These are phyloP conservation scores for Typha latifolia DNA, from an alignment of 176 grass and related monocot species.

Conservation along the genomic window DNA sequence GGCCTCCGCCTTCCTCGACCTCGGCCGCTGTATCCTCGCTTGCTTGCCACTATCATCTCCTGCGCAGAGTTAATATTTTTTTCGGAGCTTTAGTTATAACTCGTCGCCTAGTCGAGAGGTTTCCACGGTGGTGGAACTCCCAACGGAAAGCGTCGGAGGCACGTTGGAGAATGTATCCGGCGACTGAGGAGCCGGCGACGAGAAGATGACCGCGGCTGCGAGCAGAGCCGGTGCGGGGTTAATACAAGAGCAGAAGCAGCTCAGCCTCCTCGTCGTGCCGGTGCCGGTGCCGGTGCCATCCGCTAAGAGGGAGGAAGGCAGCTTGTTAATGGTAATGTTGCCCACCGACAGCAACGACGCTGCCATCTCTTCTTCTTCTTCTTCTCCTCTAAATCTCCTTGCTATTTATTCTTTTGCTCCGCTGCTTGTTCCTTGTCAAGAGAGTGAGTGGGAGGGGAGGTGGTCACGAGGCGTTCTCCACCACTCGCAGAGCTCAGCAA, in stretches of 20 bases:
- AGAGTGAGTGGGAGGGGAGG: too few species aligned
- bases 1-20: slow-evolving; percentile 27
- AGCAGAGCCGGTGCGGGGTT: slow-evolving; percentile 8
- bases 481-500: too few species aligned
- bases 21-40: slow-evolving; percentile 32
- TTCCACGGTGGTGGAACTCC: not conserved
- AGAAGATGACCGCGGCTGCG: slow-evolving; percentile 9
- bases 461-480: too few species aligned
- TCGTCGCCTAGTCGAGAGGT: not conserved
- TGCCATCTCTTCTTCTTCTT: too few species aligned
- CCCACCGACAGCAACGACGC: too few species aligned
- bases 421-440: too few species aligned
- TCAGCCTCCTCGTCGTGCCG: too few species aligned
- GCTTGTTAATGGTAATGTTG: too few species aligned
- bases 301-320: too few species aligned
- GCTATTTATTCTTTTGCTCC: too few species aligned
- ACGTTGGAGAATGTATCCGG: slow-evolving; percentile 31
- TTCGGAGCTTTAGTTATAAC: not conserved
- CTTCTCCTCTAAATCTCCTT: too few species aligned
- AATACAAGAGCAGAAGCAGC: not conserved
- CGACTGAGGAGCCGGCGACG: not conserved
- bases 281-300: too few species aligned
- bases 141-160: slow-evolving; percentile 36
- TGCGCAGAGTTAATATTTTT: slow-evolving; percentile 8
- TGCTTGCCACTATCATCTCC: slow-evolving; percentile 30